Conservation (phyloP, 225 moss, liverwort and hornwort species). For the Bryum argenteum region DNA sequence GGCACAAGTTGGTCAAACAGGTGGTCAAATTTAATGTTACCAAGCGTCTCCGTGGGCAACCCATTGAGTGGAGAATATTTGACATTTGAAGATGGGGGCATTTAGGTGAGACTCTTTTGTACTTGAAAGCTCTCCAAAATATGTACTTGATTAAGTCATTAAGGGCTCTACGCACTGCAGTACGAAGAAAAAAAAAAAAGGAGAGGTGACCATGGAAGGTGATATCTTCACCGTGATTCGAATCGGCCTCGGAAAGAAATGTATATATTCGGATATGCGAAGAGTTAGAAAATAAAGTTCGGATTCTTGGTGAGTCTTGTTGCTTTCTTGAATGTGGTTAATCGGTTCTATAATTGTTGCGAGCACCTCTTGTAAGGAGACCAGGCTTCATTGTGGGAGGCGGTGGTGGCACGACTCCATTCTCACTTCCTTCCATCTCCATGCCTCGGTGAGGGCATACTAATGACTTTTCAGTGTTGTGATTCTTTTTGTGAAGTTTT, state of each 20-base stretch:
- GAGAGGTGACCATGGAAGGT: no score
- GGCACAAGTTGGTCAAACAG: neutral
- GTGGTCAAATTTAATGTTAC: neutral
- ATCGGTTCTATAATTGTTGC: neutral
- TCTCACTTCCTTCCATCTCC: conserved; percentile 71
- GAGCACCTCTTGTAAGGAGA: conserved; percentile 75
- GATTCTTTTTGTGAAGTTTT: neutral
- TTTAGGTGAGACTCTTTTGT: neutral
- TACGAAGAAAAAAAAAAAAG: no score
- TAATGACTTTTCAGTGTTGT: neutral
- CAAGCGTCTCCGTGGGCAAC: neutral
- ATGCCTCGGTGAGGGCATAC: conserved; percentile 47
- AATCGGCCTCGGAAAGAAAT: no score
- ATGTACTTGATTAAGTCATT: no score
- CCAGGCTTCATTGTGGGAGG: conserved; percentile 93
- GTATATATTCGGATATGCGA: no score
- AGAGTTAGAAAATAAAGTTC: no score
- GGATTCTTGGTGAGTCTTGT: no score
- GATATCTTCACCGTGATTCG: no score
- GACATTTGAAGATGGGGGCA: neutral
- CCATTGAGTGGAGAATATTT: neutral
- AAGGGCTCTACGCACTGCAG: no score
- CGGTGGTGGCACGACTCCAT: conserved; percentile 58
- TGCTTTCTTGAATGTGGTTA: neutral
- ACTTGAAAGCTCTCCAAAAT: neutral